Conservation (phyloP, 495 filamentous ascomycete genomes). For the Aspergillus indologenus region DNA sequence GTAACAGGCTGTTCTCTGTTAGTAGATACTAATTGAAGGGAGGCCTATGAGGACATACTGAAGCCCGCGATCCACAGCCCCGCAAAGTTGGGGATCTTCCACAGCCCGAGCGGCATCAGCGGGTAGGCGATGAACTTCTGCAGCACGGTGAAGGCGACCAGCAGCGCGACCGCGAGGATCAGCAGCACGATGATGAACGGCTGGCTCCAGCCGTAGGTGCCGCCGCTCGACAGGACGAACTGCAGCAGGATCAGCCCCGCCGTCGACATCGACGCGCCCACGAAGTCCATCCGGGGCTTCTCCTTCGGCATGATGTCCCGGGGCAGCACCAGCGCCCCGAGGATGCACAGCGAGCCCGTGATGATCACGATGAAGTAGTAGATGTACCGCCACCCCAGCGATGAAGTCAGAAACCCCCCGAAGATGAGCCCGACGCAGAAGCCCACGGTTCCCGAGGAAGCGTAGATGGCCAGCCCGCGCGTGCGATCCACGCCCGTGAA, state of each 20-base stretch:
- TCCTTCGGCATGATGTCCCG: constrained; percentile 19
- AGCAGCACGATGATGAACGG: constrained; percentile 47
- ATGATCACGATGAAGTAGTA: constrained; percentile 36
- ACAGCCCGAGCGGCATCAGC: constrained; percentile 35
- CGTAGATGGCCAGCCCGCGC: constrained; percentile 35
- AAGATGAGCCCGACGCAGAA: constrained; percentile 38
- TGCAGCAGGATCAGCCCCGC: constrained; percentile 36
- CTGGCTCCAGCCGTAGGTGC: constrained; percentile 43
- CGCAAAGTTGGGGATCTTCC: constrained; percentile 38
- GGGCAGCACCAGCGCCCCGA: constrained; percentile 36
- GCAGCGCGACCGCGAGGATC: constrained; percentile 36
- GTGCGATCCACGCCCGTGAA: constrained; percentile 36
- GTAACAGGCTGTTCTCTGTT: constrained; percentile 30
- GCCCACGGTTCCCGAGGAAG: constrained; percentile 34
- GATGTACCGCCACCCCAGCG: constrained; percentile 38
- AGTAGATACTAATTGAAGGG: constrained; percentile 2
- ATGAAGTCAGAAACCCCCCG: constrained; percentile 37
- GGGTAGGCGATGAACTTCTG: constrained; percentile 35
- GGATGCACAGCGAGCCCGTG: constrained; percentile 26
- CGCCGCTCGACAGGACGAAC: constrained; percentile 37
- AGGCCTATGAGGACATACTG: constrained; percentile 22
- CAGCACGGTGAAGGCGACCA: constrained; percentile 36
- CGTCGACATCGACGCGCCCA: constrained; percentile 33
- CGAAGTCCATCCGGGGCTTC: constrained; percentile 32
- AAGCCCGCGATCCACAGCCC: constrained; percentile 39